Evolutionary conservation across 805 yeast species (phyloP), one percentile per base, ranked within the genome.

Genomic region (Sugiyamaella floridensis): DNA sequence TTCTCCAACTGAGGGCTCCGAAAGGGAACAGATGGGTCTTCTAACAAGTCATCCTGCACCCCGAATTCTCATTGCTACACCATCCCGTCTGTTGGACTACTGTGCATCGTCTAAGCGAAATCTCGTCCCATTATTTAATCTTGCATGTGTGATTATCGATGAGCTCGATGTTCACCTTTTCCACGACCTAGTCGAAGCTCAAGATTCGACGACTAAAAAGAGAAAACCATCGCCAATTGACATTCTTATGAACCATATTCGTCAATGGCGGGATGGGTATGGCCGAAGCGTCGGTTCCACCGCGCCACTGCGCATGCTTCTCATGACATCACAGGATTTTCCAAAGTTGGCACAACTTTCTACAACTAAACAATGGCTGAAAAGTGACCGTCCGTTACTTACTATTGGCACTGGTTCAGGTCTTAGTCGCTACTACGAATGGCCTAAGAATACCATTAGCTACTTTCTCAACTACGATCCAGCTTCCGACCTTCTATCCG

Each of bases 41-140:
- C 55, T 69, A 37, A 29, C 42, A 12, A 20, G 49, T 8, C 22
- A 54, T 43, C 65, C 61, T 5, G 45, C 45, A 11, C 74, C 79
- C 1, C 77, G 74, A 15, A 73, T 79, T n/a, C 58, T 79, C 26
- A 70, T 79, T n/a, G 80, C 79, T 2, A 79, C 83, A 0, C 84
- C 84, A 0, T 75, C 77, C 7, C 61, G 83, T 46, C 57, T 79
- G 45, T 65, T 78, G 40, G 84, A 79, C 58, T 70, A 76, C 52
- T 59, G 76, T 47, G 57, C 71, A 4, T 67, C 75, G 12, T 55
- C 60, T 29, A 64, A 63, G 43, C 19, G 58, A 15, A 16, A 53
- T 9, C 47, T 60, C 10, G 44, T 61, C 4, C 55, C 53, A 1
- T 50, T 63, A 9, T 15, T 43, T 9, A 37, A 51, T 19, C 49